These are phyloP conservation scores for Bothriochloa decipiens DNA, from an alignment of 176 grass and related monocot genomes.

Conservation along the genomic window DNA sequence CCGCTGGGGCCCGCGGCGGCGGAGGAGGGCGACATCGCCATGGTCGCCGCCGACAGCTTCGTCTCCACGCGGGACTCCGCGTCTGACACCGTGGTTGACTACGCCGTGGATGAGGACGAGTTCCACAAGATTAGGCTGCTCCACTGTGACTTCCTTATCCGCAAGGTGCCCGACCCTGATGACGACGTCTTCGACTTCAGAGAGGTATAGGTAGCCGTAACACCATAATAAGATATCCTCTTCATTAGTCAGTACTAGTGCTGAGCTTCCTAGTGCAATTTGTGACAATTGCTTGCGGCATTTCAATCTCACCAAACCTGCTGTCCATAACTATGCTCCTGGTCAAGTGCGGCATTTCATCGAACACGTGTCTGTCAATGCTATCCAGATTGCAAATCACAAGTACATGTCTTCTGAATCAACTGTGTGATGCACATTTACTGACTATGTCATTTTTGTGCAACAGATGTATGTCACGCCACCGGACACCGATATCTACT, in stretches of 20 bases:
- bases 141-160: slow-evolving; percentile 88
- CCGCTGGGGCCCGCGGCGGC: neutral
- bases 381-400: neutral
- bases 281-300: neutral
- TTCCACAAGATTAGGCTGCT: slow-evolving; percentile 88
- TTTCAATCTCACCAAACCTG: neutral
- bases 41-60: slow-evolving; percentile 71
- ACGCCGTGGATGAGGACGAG: slow-evolving; percentile 83
- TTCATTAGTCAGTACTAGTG: neutral
- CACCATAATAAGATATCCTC: too few species aligned
- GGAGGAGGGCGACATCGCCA: slow-evolving; percentile 62
- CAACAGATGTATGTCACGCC: slow-evolving; percentile 93
- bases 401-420: neutral
- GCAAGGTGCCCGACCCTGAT: slow-evolving; percentile 74
- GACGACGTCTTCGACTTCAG: slow-evolving; percentile 91
- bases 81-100: slow-evolving; percentile 81
- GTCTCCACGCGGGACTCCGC: slow-evolving; percentile 74
- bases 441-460: neutral
- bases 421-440: neutral
- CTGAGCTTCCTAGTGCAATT: neutral
- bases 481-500: slow-evolving; percentile 81
- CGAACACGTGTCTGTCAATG: neutral
- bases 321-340: neutral
- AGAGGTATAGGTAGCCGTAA: slow-evolving; percentile 50
- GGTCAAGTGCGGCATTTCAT: neutral